Evolutionary conservation across 2,329 filamentous ascomycete genomes (phyloP), one percentile per base, ranked within the genome.

Genomic region (Colletotrichum nymphaeae): DNA sequence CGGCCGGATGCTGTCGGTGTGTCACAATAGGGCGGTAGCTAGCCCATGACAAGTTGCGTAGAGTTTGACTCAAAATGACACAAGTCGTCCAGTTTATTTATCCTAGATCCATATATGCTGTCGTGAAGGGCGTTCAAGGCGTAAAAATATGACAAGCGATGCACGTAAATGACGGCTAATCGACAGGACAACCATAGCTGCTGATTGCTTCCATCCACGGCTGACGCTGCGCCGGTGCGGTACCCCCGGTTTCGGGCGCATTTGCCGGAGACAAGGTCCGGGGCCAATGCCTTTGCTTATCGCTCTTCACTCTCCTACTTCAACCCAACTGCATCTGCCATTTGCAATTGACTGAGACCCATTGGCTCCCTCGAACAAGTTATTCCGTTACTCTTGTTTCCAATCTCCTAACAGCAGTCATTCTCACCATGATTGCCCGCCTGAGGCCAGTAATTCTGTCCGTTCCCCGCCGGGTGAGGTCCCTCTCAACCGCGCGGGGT

Each of bases 401-500:
- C 16, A 19, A 7, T 42, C 16, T 42, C 37, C 2, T 19, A 8
- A 42, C 6, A 8, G 37, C 9, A 26, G 32, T 55, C 8, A 19
- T 22, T 55, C 0, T 19, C 12, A 58, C 4, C 19, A 72, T 69
- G 66, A 5, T 69, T 4, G 32, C 42, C 35, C 12, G 53, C 7
- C 16, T 49, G 8, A 69, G 35, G 7, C 12, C 53, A 5, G 53
- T 49, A 0, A 3, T n/a, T 2, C 1, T n/a, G 4, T 52, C 58
- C 5, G 6, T 35, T 11, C 32, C 59, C 26, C 1, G 42, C n/a
- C 42, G 46, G 35, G 42, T 26, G 53, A 64, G 70, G 53, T 59
- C 42, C 49, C 57, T 71, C 62, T 73, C 70, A 19, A 55, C 65
- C 28, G 60, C 53, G 16, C 42, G 42, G 56, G 19, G 64, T 42